Conservation (phyloP, 441 rosid species). For the Geranium incanum region DNA sequence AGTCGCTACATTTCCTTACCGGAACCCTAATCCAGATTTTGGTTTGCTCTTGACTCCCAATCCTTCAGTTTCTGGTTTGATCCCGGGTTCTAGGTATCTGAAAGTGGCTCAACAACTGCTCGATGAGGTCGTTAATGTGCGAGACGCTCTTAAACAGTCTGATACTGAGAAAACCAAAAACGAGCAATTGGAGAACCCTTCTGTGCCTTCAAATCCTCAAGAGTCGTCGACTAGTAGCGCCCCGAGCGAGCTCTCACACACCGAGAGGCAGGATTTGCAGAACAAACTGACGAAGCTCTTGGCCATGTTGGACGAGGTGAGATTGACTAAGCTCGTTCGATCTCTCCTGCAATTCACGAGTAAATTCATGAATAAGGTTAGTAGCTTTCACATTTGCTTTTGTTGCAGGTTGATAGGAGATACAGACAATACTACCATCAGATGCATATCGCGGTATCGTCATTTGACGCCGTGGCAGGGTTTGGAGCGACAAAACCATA, state of each 20-base stretch:
- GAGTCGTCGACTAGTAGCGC: slow-evolving; percentile 32
- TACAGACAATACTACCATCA: slow-evolving; percentile 89
- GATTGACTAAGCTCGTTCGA: background rate
- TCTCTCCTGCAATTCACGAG: no score
- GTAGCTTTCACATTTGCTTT: background rate
- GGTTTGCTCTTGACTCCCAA: no score
- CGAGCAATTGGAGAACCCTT: slow-evolving; percentile 35
- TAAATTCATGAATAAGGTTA: no score
- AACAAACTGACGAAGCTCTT: slow-evolving; percentile 81
- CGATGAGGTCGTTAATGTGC: slow-evolving; percentile 91
- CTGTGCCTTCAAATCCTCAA: slow-evolving; percentile 38
- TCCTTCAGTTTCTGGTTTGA: slow-evolving; percentile 2
- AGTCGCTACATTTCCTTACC: slow-evolving; percentile 24
- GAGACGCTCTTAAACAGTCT: slow-evolving; percentile 59
- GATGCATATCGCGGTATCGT: slow-evolving; percentile 70
- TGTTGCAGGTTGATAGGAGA: slow-evolving; percentile 75
- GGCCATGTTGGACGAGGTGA: slow-evolving; percentile 91
- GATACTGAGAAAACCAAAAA: slow-evolving; percentile 49
- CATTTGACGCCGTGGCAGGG: slow-evolving; percentile 67
- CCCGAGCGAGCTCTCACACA: slow-evolving; percentile 55
- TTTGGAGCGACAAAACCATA: slow-evolving; percentile 74
- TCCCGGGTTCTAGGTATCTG: slow-evolving; percentile 71
- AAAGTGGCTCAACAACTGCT: slow-evolving; percentile 85
- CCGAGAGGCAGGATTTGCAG: slow-evolving; percentile 82
- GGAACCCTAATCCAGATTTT: no score